These are phyloP conservation scores for Plasmodiophora brassicae DNA, from an alignment of 208 protist genomes.

Conservation along the genomic window DNA sequence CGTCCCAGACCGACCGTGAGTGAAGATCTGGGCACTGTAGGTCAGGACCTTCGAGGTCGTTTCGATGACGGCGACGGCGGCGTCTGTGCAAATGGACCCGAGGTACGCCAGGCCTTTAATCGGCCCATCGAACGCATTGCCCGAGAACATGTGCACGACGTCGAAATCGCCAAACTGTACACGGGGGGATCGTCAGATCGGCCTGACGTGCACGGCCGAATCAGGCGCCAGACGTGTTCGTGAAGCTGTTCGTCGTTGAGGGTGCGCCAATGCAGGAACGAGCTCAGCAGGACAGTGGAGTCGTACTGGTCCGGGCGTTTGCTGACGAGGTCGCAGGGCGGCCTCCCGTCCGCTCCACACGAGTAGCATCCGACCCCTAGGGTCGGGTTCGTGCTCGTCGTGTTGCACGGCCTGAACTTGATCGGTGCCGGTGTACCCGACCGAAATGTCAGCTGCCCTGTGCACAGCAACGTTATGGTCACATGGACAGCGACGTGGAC, in stretches of 20 bases:
- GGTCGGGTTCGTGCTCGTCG: neutral
- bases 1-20: neutral
- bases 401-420: conserved; percentile 1
- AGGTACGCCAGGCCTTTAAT: neutral
- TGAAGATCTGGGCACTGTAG: conserved; percentile 17
- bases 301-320: neutral
- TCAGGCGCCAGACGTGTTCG: neutral
- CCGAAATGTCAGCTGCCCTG: conserved; percentile 16
- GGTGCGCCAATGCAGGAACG: neutral
- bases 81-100: neutral
- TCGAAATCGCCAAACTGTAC: neutral
- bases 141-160: conserved; percentile 6
- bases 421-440: neutral
- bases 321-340: neutral
- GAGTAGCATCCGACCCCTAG: neutral
- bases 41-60: neutral
- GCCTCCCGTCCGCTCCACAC: neutral
- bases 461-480: neutral
- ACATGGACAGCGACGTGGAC: neutral
- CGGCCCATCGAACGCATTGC: neutral
- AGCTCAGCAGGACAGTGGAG: neutral
- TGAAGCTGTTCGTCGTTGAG: neutral
- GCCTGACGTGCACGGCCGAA: neutral
- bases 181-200: neutral
- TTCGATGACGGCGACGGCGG: neutral